Conservation (phyloP, 192 early-diverging fungal genomes). For the Lunasporangiospora selenospora region DNA sequence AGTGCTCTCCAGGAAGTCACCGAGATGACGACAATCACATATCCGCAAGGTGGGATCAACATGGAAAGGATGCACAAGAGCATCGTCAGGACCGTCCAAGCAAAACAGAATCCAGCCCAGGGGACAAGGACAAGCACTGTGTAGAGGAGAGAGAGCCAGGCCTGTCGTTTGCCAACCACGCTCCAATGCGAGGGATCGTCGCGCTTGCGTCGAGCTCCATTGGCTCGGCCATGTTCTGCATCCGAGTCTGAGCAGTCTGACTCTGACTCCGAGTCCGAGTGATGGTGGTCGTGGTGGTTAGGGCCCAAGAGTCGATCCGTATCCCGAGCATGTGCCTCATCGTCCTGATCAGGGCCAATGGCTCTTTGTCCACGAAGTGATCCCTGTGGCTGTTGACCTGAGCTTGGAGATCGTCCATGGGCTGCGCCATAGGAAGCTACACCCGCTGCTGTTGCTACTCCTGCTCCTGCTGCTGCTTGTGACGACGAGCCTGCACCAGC, state of each 20-base stretch:
- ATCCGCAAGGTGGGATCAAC: constrained; percentile 30
- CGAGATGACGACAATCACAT: constrained; percentile 14
- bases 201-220: too few species aligned
- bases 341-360: constrained; percentile 17
- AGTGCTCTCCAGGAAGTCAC: constrained; percentile 42
- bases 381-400: too few species aligned
- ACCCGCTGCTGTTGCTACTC: not conserved
- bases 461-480: constrained; percentile 6
- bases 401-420: constrained; percentile 16
- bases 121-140: constrained; percentile 16
- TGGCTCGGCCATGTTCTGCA: too few species aligned
- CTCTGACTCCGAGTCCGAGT: constrained; percentile 3
- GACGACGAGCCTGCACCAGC: too few species aligned
- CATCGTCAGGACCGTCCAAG: constrained; percentile 22
- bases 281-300: not conserved
- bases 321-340: constrained; percentile 24
- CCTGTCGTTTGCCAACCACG: constrained; percentile 14
- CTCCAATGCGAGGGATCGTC: constrained; percentile 27
- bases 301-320: constrained; percentile 23
- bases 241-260: too few species aligned
- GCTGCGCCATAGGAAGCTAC: constrained; percentile 1
- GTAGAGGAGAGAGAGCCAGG: constrained; percentile 21
- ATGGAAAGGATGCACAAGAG: constrained; percentile 8
- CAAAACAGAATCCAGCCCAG: constrained; percentile 26
- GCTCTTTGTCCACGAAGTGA: too few species aligned